Evolutionary conservation across 2,329 filamentous ascomycete genomes (phyloP), one percentile per base, ranked within the genome.

Genomic region (Diaporthe citri): DNA sequence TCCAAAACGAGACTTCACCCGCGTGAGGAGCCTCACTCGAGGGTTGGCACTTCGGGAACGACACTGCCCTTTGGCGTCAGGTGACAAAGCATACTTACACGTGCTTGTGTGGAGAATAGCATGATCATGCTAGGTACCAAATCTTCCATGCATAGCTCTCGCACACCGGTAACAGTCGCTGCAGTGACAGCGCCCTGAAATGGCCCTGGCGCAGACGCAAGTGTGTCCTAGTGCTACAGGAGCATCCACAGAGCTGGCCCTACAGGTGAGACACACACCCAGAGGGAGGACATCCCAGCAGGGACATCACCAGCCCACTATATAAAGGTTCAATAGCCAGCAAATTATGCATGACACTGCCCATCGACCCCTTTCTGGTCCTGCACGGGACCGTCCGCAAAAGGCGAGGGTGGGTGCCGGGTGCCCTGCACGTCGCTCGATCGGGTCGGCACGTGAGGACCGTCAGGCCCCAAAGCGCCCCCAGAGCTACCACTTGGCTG

Each of bases 361-460:
- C 57, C 57, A 46, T 43, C 57, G 22, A 43, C 36, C 64, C 48
- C 12, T 64, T 64, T 59, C 51, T 34, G 48, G 71, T 25, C 25
- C 41, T 72, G 71, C 57, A 72, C 71, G 57, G 71, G 71, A 72
- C 71, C 46, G 36, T 55, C 71, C 71, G 71, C 71, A 64, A 36
- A 43, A 17, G 70, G 36, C 57, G 43, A 72, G 70, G 57, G 48
- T 60, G 36, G 46, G 57, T 48, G 59, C 71, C 25, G 7, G 13
- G 46, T 22, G 46, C 59, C 25, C 36, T 72, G 71, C 71, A 72
- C 20, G 71, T 64, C 57, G 71, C 71, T 64, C 71, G 57, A 72
- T 72, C 48, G 71, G 71, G 71, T 17, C 8, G 46, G 48, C 64
- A 69, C 64, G 64, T 69, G 48, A 69, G 64, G 46, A 25, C 60